Evolutionary conservation across 2,329 filamentous ascomycete species (phyloP), one percentile per base, ranked within the genome.

Genomic region (Rhinocladiella similis): DNA sequence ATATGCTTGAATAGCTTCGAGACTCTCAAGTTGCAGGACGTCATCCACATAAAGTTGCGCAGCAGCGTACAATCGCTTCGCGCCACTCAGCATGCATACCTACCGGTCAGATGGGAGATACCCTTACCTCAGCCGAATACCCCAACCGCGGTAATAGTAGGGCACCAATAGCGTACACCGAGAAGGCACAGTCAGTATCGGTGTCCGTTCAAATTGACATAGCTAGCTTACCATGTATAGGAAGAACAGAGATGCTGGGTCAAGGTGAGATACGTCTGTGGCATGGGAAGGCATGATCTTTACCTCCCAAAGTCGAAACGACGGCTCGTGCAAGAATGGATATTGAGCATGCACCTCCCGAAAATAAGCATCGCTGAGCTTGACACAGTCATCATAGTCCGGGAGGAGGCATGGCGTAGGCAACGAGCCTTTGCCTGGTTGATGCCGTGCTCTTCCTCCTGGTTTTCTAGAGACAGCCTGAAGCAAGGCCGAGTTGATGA

Each of bases 1-100:
- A 7, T 72, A 63, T 2, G 66, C 67, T 51, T 73, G 70, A 46
- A 73, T 70, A 1, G 69, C 66, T 54, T 70, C 65, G 1, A 72
- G 51, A 41, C 62, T 70, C 42, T 71, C 68, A 16, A 53, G 33
- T 16, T 48, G 48, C n/a, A 63, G 56, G 39, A 62, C 45, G n/a
- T 43, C 25, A 38, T 65, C 61, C 9, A 57, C 43, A 47, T 63
- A 65, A 12, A 59, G 36, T 19, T 50, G 50, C n/a, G 61, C 61
- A 1, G 61, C 62, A 6, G 36, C 53, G 42, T 63, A 65, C 16
- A 65, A 49, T 53, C 51, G 35, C 59, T 65, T 18, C 18, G n/a
- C 14, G 7, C 33, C 9, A 16, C 20, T 53, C n/a, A 52, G 39
- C 38, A n/a, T 50, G 22, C 52, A 45, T 54, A 35, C 4, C 41